Percentiles rank a stretch among this genome's conserved stretches.
These are phyloP conservation scores for Puccinia sorghi DNA, from an alignment of 1,284 basidiomycete genomes.

Conservation along the genomic window DNA sequence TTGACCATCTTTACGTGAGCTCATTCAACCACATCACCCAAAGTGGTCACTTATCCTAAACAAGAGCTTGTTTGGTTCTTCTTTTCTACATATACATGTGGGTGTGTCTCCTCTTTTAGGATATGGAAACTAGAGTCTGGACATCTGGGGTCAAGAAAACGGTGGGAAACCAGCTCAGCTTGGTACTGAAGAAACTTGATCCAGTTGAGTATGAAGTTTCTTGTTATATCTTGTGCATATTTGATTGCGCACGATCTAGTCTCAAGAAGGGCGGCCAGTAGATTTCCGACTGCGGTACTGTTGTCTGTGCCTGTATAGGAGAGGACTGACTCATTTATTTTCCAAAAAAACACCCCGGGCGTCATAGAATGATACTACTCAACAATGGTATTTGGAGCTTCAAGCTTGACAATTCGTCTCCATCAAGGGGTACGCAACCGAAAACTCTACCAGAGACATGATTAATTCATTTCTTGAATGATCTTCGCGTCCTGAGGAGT, in stretches of 20 bases:
- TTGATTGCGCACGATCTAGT: neutral
- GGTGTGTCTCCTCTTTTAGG: constrained; percentile 6
- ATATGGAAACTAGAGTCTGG: constrained; percentile 47
- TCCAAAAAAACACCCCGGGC: no score
- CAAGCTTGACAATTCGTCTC: neutral
- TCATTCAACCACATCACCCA: neutral
- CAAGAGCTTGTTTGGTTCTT: neutral
- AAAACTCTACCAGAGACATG: no score
- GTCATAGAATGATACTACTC: constrained; percentile 34
- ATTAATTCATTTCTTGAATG: no score
- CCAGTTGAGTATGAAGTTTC: constrained; percentile 36
- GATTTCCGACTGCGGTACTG: no score
- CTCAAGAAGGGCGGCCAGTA: no score
- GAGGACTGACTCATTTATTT: no score
- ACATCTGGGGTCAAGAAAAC: constrained; percentile 31
- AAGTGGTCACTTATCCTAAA: neutral
- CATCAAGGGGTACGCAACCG: no score
- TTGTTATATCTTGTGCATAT: neutral
- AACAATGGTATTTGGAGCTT: constrained; percentile 42
- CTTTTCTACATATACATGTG: neutral
- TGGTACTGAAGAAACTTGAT: constrained; percentile 39
- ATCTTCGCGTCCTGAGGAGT: no score
- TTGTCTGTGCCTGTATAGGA: no score
- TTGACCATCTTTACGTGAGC: constrained; percentile 47
- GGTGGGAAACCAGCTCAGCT: constrained; percentile 45